These are phyloP conservation scores for Saccharum spontaneum DNA, from an alignment of 176 grass and related monocot genomes.

Conservation along the genomic window DNA sequence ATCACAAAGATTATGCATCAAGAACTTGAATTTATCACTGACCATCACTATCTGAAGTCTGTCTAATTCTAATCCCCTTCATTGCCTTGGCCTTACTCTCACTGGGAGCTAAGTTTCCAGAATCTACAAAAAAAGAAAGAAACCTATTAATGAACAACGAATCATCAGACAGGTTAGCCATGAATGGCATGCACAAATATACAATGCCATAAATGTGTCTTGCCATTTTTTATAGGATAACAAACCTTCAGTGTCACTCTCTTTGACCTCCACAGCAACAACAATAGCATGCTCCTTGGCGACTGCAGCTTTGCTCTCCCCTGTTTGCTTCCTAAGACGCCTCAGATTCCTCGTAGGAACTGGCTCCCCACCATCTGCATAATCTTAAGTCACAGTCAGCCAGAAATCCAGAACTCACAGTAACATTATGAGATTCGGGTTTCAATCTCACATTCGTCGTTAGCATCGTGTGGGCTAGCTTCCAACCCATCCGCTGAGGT, in stretches of 20 bases:
- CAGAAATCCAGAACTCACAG: neutral
- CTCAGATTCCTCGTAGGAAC: neutral
- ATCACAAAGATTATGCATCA: neutral
- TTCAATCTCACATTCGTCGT: neutral
- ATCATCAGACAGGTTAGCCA: neutral
- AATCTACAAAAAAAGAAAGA: neutral
- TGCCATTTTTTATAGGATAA: neutral
- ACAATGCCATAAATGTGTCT: neutral
- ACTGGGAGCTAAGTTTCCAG: neutral
- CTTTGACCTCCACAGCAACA: neutral
- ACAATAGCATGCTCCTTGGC: neutral
- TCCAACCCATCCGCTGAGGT: neutral
- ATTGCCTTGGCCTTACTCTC: neutral
- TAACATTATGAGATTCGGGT: neutral
- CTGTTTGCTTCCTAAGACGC: slow-evolving; percentile 13
- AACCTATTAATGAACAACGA: neutral
- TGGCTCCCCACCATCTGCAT: neutral
- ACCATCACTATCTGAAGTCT: neutral
- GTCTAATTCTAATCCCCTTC: neutral
- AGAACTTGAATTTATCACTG: neutral
- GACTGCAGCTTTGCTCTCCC: neutral
- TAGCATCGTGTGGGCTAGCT: neutral
- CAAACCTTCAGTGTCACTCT: slow-evolving; percentile 12
- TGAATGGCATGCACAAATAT: neutral
- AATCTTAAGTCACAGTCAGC: neutral